Conservation (phyloP, 2,329 filamentous ascomycete genomes). For the Botrytis medusae region DNA sequence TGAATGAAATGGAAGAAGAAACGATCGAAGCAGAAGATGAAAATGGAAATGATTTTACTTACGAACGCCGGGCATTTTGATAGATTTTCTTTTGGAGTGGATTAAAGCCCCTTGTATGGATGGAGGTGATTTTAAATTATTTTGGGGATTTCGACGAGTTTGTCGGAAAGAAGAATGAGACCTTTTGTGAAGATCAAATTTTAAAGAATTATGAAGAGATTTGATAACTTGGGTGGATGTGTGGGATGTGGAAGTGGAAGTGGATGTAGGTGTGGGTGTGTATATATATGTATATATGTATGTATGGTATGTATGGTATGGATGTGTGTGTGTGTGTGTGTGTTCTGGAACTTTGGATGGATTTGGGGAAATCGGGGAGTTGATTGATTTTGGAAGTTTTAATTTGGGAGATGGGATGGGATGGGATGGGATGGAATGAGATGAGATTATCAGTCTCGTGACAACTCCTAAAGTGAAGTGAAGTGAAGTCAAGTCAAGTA, state of each 20-base stretch:
- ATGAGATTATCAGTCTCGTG: not conserved
- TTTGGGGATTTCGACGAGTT: not conserved
- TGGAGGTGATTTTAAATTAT: slow-evolving; percentile 10
- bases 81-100: slow-evolving; percentile 16
- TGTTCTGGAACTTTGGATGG: slow-evolving; percentile 1
- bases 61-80: slow-evolving; percentile 39
- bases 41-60: slow-evolving; percentile 27
- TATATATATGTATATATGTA: not conserved
- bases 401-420: not conserved
- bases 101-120: not conserved
- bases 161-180: slow-evolving; percentile 2
- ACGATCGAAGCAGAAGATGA: slow-evolving; percentile 10
- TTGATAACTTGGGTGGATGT: not conserved
- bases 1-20: not conserved
- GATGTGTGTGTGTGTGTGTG: not conserved
- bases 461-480: not conserved
- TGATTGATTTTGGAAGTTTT: not conserved
- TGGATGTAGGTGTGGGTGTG: not conserved
- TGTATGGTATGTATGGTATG: no score
- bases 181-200: slow-evolving; percentile 6
- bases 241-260: no score
- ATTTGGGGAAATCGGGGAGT: not conserved
- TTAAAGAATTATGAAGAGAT: slow-evolving; percentile 14
- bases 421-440: not conserved
- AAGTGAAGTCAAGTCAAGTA: no score